Evolutionary conservation across 805 yeast species (phyloP).

Genomic region (Ogataea sp.): DNA sequence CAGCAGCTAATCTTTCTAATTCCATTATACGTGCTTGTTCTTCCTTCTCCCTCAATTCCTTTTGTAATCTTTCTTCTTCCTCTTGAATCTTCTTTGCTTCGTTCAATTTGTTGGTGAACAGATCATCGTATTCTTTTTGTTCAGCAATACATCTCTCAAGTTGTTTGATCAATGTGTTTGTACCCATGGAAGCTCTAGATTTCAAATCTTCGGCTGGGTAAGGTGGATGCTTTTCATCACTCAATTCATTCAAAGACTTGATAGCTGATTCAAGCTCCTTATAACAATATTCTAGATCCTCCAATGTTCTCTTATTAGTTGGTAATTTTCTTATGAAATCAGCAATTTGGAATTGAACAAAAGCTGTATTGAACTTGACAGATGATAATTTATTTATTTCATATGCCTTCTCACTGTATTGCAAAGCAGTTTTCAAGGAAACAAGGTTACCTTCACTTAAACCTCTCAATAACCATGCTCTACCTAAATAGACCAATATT

Average conservation of each 20-base stretch:
- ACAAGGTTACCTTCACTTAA: slow-evolving; percentile 53
- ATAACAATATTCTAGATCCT: slow-evolving; percentile 50
- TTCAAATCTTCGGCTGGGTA: slow-evolving; percentile 72
- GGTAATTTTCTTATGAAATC: slow-evolving; percentile 64
- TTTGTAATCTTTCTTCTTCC: slow-evolving; percentile 40
- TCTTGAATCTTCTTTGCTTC: slow-evolving; percentile 65
- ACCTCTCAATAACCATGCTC: slow-evolving; percentile 85
- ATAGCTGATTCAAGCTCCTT: slow-evolving; percentile 58
- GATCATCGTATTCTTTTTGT: slow-evolving; percentile 58
- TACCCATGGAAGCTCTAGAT: slow-evolving; percentile 82
- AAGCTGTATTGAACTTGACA: slow-evolving; percentile 72
- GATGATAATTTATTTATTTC: slow-evolving; percentile 32
- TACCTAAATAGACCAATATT: slow-evolving; percentile 65
- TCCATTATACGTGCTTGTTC: slow-evolving; percentile 39
- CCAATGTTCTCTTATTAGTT: slow-evolving; percentile 49
- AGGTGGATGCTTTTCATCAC: slow-evolving; percentile 58
- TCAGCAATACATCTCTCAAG: slow-evolving; percentile 63
- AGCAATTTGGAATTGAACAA: slow-evolving; percentile 79
- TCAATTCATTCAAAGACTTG: slow-evolving; percentile 44
- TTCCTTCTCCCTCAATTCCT: slow-evolving; percentile 36
- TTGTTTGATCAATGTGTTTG: slow-evolving; percentile 63
- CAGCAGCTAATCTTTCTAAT: slow-evolving; percentile 32
- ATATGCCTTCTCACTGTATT: slow-evolving; percentile 53
- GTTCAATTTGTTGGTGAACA: slow-evolving; percentile 51
- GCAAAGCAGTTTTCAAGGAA: slow-evolving; percentile 55